Evolutionary conservation across 2,329 filamentous ascomycete genomes (phyloP).

Genomic region (Claviceps sp.): DNA sequence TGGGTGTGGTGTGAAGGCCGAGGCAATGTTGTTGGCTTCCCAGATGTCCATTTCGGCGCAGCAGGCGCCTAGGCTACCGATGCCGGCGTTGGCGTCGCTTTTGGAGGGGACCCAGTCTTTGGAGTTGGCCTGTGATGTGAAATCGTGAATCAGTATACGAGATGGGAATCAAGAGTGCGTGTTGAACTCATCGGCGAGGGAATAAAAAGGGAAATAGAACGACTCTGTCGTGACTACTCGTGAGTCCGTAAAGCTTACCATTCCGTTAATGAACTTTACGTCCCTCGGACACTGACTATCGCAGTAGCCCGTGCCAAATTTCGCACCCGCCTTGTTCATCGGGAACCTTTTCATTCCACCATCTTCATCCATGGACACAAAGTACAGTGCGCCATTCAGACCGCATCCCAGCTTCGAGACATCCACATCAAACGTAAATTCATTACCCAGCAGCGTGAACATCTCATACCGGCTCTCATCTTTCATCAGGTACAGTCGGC

Average conservation of each 20-base stretch:
- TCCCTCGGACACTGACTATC: constrained; percentile 40
- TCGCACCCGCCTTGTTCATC: constrained; percentile 38
- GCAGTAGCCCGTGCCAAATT: constrained; percentile 46
- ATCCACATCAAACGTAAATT: constrained; percentile 17
- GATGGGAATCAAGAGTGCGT: neutral
- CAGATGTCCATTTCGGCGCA: constrained; percentile 51
- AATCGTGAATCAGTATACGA: too few species aligned
- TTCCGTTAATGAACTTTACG: constrained; percentile 5
- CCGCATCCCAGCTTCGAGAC: constrained; percentile 55
- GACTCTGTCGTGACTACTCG: too few species aligned
- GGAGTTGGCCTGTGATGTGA: constrained; percentile 17
- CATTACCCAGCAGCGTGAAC: neutral
- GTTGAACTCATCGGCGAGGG: neutral
- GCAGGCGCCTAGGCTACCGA: constrained; percentile 40
- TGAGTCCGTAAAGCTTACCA: neutral
- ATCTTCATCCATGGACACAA: constrained; percentile 46
- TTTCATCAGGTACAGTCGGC: neutral
- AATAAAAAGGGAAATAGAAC: neutral
- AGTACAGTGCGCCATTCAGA: constrained; percentile 59
- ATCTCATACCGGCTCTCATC: neutral
- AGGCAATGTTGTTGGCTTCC: constrained; percentile 53
- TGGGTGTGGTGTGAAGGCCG: constrained; percentile 52
- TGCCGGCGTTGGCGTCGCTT: constrained; percentile 40
- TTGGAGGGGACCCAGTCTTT: constrained; percentile 37
- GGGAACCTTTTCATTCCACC: constrained; percentile 37